Evolutionary conservation across 2,329 filamentous ascomycete genomes (phyloP).

Genomic region (Teratosphaeria gauchensis): DNA sequence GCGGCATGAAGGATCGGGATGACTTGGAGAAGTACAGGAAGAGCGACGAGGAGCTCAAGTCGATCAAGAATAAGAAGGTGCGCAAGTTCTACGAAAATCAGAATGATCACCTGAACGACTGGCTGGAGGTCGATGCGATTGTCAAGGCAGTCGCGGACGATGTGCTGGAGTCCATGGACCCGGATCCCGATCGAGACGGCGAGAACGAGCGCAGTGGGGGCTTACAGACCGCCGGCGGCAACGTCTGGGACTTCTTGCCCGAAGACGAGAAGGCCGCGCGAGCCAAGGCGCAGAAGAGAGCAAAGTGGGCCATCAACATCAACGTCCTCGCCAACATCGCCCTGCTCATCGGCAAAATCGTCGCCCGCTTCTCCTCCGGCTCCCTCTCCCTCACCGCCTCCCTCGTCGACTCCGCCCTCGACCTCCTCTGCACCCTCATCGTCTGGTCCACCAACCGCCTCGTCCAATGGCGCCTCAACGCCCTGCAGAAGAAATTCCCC

Average conservation of each 20-base stretch:
- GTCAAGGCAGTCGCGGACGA: slow-evolving; percentile 49
- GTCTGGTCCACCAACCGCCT: slow-evolving; percentile 51
- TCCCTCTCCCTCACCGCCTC: slow-evolving; percentile 54
- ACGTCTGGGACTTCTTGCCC: slow-evolving; percentile 46
- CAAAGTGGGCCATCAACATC: slow-evolving; percentile 50
- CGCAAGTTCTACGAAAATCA: slow-evolving; percentile 46
- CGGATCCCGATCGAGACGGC: slow-evolving; percentile 49
- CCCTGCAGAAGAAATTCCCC: slow-evolving; percentile 46
- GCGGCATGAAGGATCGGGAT: slow-evolving; percentile 36
- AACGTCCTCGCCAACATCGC: slow-evolving; percentile 53
- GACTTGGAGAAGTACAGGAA: slow-evolving; percentile 42
- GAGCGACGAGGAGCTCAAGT: slow-evolving; percentile 44
- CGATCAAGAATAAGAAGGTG: slow-evolving; percentile 44
- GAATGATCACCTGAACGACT: slow-evolving; percentile 47
- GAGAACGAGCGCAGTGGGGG: slow-evolving; percentile 44
- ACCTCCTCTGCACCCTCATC: slow-evolving; percentile 51
- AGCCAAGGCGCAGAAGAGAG: slow-evolving; percentile 37
- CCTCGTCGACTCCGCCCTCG: slow-evolving; percentile 51
- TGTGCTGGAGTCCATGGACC: slow-evolving; percentile 51
- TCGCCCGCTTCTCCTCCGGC: slow-evolving; percentile 45
- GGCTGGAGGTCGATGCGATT: slow-evolving; percentile 50
- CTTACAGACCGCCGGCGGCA: slow-evolving; percentile 39
- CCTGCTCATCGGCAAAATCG: slow-evolving; percentile 46
- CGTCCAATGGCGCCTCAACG: slow-evolving; percentile 47
- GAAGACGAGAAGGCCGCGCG: slow-evolving; percentile 44